Base-by-base conservation (phyloP, 2,329 filamentous ascomycete species). In the Sclerotinia subarctica region DNA sequence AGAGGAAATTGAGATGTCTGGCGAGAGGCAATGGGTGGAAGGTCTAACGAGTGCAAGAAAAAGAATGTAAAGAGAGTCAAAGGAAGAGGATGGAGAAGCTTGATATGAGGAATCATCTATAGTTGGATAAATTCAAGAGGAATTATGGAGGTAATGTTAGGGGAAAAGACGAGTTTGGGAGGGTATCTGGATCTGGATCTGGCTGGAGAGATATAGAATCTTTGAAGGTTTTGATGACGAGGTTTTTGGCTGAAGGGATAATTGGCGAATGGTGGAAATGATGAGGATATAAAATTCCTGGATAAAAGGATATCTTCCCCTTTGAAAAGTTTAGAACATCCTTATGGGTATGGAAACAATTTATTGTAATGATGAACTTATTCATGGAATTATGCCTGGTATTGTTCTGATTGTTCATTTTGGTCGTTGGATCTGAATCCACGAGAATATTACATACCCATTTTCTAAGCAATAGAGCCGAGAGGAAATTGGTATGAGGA, bases 171-270 rank as follows among this genome's bases (percentile, higher is more conserved):
- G 35, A 35, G 35, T 35, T 35, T 35, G 8, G 8, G 8, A 6
- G 8, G 8, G 35, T 32, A 32, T 32, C 32, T 32, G 35, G 1
- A 35, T 35, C 8, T 10, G 32, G 4, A 32, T 7, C 32, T 32
- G 6, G 0, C 73, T 72, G 10, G 71, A 73, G 19, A 74, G 77
- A 1, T 78, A 75, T 6, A 74, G 74, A 7, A 73, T 73, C 7
- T 81, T 80, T 59, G 70, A 77, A 38, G 75, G 70, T 11, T 83
- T 81, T 81, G 75, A 81, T 70, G 76, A 81, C 0, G 79, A 83
- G 67, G 79, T 70, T 66, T 10, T 15, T 15, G 38, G 13, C 38
- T 42, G 38, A 38, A 17, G 80, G 83, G 82, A 82, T 81, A 84
- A 70, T 79, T 29, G 79, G 76, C 1, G 79, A 70, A 72, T 17